Evolutionary conservation across 1,139 yeast genomes (phyloP).

Genomic region (Candida sp.): DNA sequence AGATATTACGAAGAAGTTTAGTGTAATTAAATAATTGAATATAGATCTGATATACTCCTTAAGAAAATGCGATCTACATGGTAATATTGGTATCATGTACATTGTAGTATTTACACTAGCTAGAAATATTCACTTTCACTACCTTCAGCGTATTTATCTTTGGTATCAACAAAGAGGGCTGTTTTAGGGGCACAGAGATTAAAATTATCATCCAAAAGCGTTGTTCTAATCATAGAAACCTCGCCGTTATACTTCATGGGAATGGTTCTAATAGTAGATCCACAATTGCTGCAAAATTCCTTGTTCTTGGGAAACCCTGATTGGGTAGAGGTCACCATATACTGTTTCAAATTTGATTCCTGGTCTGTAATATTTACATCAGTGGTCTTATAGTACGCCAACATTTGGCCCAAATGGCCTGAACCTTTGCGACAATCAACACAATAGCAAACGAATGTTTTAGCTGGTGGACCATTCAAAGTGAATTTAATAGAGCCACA

Average conservation of each 20-base stretch:
- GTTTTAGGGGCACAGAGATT: conserved; percentile 5
- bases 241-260: conserved; percentile 18
- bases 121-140: neutral
- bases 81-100: too few species aligned
- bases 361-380: conserved; percentile 13
- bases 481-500: conserved; percentile 14
- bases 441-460: conserved; percentile 16
- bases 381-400: conserved; percentile 10
- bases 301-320: conserved; percentile 20
- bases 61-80: too few species aligned
- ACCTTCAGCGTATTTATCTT: conserved; percentile 4
- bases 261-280: conserved; percentile 16
- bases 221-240: conserved; percentile 14
- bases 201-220: conserved; percentile 14
- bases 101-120: neutral
- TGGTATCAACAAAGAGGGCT: conserved; percentile 7
- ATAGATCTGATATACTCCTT: too few species aligned
- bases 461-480: conserved; percentile 11
- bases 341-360: conserved; percentile 10
- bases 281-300: conserved; percentile 18
- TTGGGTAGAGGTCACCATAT: conserved; percentile 12
- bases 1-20: too few species aligned
- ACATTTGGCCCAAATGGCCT: conserved; percentile 20
- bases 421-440: conserved; percentile 22
- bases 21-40: too few species aligned